Evolutionary conservation across 208 protist genomes (phyloP), one percentile per base, ranked within the genome.

Genomic region (Endotrypanum monterogeii): DNA sequence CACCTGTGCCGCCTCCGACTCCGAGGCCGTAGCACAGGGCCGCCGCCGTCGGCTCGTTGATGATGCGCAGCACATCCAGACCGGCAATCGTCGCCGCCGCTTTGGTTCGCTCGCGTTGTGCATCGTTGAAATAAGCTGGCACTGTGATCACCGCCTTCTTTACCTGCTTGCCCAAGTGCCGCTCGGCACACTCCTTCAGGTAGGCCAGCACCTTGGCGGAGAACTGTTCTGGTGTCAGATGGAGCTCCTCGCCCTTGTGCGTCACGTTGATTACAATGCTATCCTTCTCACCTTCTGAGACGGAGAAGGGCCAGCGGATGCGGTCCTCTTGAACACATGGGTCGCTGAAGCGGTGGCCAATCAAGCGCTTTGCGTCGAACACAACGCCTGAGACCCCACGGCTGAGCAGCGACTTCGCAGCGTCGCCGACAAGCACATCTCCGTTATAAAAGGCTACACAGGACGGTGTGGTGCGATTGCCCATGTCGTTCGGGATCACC

Each of bases 401-500:
- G 11, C 84, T 73, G 32, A 85, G 89, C 71, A 99, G 95, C 72
- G 98, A 94, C 70, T 89, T 90, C 20, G 99, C 99, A 12, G 94
- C 96, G 60, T 99, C 98, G 68, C 99, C 98, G 71, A 99, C 92
- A 14, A 99, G 89, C 16, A 96, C 79, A 67, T 99, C 98, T 28
- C 73, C 73, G 66, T 99, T 97, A 67, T 97, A 98, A 89, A 99
- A 99, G 20, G 99, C 98, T 32, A 99, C 99, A 61, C 93, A 98
- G 8, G 98, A 99, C 25, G 99, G 99, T 18, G 99, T 99, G 39
- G 98, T 99, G 70, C 99, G 94, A 87, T 99, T 99, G 82, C 99
- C 99, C 88, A 98, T 97, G 71, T 99, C 98, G 82, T 99, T 99
- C n/a, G 99, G 89, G 62, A 99, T 99, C 76, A 99, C 99, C 88